Base-by-base conservation (phyloP, 192 early-diverging fungal species). In the Rhizoclosmatium sp. region DNA sequence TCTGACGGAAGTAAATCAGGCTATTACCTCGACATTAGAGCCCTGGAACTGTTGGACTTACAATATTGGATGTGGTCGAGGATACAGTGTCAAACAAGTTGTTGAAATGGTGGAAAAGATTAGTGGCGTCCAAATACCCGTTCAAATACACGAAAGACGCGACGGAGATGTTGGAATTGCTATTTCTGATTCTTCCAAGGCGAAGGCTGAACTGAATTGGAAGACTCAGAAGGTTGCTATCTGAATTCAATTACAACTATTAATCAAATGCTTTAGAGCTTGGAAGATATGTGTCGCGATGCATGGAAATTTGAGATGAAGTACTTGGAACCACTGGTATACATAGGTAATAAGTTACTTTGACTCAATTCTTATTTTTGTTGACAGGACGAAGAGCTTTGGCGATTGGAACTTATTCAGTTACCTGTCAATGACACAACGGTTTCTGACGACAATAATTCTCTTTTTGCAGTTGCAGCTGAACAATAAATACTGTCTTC, bases 71-170 rank as follows among this genome's bases (percentile, higher is more conserved):
- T 92, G 93, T 2, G 95, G 95, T 51, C 82, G 82, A 7, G 94
- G 95, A 40, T 91, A 91, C 82, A 92, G 93, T 2, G 95, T 97
- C 69, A 73, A 92, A 61, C 91, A 97, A 79, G 92, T 97, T 81
- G 86, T 97, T 60, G 81, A 87, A 45, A 91, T 91, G 68, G 92
- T 94, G 81, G 87, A 87, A 59, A 83, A 84, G 39, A 93, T 90
- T 9, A 91, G 90, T 16, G 90, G 91, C n/a, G 82, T 86, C 41
- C 79, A 85, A 31, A 91, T 96, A 47, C 90, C 90, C 16, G 85
- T 83, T 79, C 86, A 87, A 65, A 76, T 90, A 67, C 80, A 86
- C 47, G 83, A 75, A 46, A 90, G 94, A 66, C 89, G 95, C 41
- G 66, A 89, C 47, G 95, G 95, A 42, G 95, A 97, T 88, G 91